Percentiles rank a stretch among this genome's conserved stretches.
These are phyloP conservation scores for Cladobotryum protrusum DNA, from an alignment of 2,329 filamentous ascomycete genomes.

Conservation along the genomic window DNA sequence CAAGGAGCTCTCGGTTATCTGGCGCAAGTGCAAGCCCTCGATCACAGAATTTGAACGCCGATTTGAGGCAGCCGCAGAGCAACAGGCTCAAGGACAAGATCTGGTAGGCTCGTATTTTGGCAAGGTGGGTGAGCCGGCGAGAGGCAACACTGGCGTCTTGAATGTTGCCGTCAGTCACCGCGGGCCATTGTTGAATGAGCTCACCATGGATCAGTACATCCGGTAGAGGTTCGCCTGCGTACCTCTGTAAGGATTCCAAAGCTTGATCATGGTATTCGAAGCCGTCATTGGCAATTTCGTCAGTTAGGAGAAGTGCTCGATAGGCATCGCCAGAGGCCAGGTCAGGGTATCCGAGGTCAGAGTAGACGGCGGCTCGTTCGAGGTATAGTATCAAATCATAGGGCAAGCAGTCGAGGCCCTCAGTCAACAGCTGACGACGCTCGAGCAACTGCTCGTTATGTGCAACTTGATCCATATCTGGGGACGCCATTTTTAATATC, in stretches of 20 bases:
- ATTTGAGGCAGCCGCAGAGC: conserved; percentile 62
- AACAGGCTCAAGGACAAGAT: conserved; percentile 52
- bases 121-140: conserved; percentile 39
- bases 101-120: conserved; percentile 54
- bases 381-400: conserved; percentile 61
- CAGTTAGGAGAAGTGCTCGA: conserved; percentile 76
- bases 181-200: conserved; percentile 30
- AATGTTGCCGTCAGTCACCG: conserved; percentile 26
- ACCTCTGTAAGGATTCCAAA: conserved; percentile 41
- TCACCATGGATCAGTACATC: conserved; percentile 42
- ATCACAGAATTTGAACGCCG: conserved; percentile 59
- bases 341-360: conserved; percentile 77
- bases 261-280: conserved; percentile 77
- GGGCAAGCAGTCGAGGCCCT: conserved; percentile 43
- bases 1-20: conserved; percentile 48
- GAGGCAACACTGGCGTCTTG: conserved; percentile 28
- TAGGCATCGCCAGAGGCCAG: conserved; percentile 87
- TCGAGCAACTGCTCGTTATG: conserved; percentile 42
- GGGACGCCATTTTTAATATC: conserved; percentile 18
- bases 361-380: conserved; percentile 64
- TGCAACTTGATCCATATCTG: conserved; percentile 28
- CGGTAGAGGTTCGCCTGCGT: conserved; percentile 30
- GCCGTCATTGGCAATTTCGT: conserved; percentile 70
- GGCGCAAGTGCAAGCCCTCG: conserved; percentile 53
- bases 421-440: conserved; percentile 51